phyloP scores from a whole-genome alignment of 352 stramenopile species.

The Pythium grandisporangium region DNA sequence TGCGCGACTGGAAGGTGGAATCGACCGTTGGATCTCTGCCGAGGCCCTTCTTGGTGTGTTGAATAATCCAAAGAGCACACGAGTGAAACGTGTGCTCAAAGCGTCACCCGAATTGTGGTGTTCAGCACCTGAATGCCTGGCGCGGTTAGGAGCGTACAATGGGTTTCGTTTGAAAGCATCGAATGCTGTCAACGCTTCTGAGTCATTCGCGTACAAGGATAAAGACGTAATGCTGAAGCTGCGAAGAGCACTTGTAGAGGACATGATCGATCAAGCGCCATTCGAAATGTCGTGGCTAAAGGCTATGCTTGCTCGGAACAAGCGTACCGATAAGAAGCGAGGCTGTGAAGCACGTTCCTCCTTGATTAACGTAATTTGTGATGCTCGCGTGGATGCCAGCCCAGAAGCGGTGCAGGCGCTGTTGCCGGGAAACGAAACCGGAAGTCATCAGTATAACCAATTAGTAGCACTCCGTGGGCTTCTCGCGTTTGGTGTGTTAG shows the following conservation, averaged over 20 bases:
- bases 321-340: conserved; percentile 15
- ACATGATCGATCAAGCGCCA: conserved; percentile 46
- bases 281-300: conserved; percentile 64
- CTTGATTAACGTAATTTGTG: too few species aligned
- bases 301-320: conserved; percentile 8
- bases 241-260: conserved; percentile 34
- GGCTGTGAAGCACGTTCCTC: conserved; percentile 6
- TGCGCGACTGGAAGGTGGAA: conserved; percentile 29
- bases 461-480: conserved; percentile 68
- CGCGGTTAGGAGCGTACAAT: conserved; percentile 25
- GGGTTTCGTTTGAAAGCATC: conserved; percentile 30
- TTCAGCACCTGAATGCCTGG: conserved; percentile 19
- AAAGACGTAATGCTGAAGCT: conserved; percentile 17
- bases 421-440: too few species aligned
- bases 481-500: conserved; percentile 63
- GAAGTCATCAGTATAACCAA: too few species aligned
- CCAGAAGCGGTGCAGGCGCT: too few species aligned
- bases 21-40: conserved; percentile 41
- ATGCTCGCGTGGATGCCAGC: too few species aligned
- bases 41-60: conserved; percentile 34
- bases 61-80: background rate
- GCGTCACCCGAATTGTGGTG: conserved; percentile 22
- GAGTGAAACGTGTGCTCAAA: conserved; percentile 25
- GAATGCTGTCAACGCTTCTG: too few species aligned
- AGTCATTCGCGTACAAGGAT: conserved; percentile 4